phyloP scores from a whole-genome alignment of 257 asterid species.

The Solanum rostratum region DNA sequence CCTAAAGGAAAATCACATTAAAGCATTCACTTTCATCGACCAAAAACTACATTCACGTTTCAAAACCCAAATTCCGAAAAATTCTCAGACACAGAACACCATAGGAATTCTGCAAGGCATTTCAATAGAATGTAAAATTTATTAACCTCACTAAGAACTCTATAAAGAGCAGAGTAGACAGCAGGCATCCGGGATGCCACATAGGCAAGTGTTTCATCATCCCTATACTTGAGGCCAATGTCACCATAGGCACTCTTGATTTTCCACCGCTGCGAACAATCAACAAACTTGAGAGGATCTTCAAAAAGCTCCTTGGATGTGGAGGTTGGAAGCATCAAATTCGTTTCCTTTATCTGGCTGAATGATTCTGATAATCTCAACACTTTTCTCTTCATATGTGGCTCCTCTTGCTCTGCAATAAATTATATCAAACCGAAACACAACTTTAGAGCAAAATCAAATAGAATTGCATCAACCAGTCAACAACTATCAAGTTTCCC shows the following conservation, averaged over 20 bases:
- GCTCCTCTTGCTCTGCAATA: constrained; percentile 57
- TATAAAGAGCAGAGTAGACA: constrained; percentile 69
- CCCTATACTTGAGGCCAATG: constrained; percentile 64
- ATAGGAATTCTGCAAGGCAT: neutral
- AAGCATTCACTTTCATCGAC: neutral
- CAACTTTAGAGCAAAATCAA: neutral
- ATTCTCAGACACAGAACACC: neutral
- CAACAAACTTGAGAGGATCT: constrained; percentile 66
- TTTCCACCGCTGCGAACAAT: constrained; percentile 76
- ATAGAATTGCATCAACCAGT: neutral
- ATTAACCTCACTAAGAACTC: constrained; percentile 82
- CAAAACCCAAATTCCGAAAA: neutral
- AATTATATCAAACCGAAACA: neutral
- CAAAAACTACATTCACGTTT: neutral
- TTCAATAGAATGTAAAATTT: neutral
- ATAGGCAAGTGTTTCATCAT: constrained; percentile 76
- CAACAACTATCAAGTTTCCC: neutral
- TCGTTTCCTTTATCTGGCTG: constrained; percentile 62
- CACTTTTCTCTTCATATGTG: constrained; percentile 79
- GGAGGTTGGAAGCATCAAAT: constrained; percentile 62
- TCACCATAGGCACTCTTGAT: constrained; percentile 61
- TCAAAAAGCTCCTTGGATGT: constrained; percentile 76
- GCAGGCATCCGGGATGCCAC: constrained; percentile 98
- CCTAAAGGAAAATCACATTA: constrained; percentile 26
- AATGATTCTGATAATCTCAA: constrained; percentile 63